Base-by-base conservation (phyloP, 805 yeast species). In the Wickerhamomyces kurtzmanii region DNA sequence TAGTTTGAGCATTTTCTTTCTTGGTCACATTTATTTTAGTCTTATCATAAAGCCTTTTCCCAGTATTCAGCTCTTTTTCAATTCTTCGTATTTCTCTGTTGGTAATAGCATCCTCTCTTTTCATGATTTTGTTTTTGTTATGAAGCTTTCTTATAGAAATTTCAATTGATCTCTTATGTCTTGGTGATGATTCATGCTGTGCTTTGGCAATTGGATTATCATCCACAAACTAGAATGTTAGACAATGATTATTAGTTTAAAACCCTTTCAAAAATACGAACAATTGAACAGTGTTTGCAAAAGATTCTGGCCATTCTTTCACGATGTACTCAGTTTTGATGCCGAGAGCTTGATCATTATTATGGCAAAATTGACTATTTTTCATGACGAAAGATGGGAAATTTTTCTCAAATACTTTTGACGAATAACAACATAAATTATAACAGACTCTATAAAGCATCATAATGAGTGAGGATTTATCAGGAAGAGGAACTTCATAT, bases 191-290 rank as follows among this genome's bases (percentile, higher is more conserved):
- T 29, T 57, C 64, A 39, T 60, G 66, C 25, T 39, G 45, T 18
- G 38, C 28, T 25, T 48, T 42, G 4, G 51, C 40, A 24, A 56
- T 37, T 28, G 53, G 48, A 18, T 53, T 41, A 22, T 52, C 61
- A 23, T 54, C 60, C 8, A 59, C 55, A 33, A 57, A 60, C 64
- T 59, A 30, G 19, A 27, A 27, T n/a, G n/a, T n/a, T n/a, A n/a
- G n/a, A n/a, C n/a, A 15, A 26, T 10, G 6, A 15, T 10, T 5
- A 23, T 8, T 22, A 20, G 12, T 12, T 8, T n/a, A 11, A 4
- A 10, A 32, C 15, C 15, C 6, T 8, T 10, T 4, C 9, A 10
- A 6, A n/a, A 6, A 18, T 11, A 43, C 58, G 29, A 33, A 59
- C 65, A 12, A 38, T 36, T 15, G 49, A 45, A 34, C 67, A 61